Evolutionary conservation across 495 filamentous ascomycete species (phyloP), one percentile per base, ranked within the genome.

Genomic region (Penicillium robsamsonii): DNA sequence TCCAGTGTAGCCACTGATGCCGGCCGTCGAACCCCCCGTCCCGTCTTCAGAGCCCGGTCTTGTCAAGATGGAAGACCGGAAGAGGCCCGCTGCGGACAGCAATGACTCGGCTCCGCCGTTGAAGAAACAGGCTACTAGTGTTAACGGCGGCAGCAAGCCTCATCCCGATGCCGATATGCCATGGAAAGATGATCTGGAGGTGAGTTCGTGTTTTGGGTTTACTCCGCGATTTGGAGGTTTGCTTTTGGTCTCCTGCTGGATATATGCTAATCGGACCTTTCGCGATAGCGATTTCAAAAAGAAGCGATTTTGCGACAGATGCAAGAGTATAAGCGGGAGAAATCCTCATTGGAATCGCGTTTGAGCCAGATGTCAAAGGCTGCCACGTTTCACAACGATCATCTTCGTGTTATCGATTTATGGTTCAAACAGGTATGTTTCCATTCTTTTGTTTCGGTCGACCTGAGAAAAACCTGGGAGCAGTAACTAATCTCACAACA

Each of bases 1-100:
- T 68, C 64, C 71, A 65, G 69, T 69, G 61, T 73, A 76, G 69
- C 75, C 80, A 85, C 87, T 89, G 78, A 91, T 91, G 88, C 87
- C 87, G 84, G 80, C 87, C 82, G 81, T 85, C 73, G 87, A 88
- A 76, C 77, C 81, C 70, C 79, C 86, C 72, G 79, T 87, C 75
- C 75, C 79, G 79, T 82, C 88, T 80, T 81, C 83, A 77, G 77
- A 85, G 68, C 75, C 83, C 77, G 82, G 75, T 80, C 80, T 85
- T 73, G 79, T 86, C 82, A 96, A 91, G 82, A 96, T 96, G 92
- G 92, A 96, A 79, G 91, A 96, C 79, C 90, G 92, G 84, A 96
- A 96, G 81, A 84, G 91, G 83, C 86, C 90, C 63, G 87, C 90
- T 59, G 77, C 83, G 52, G 87, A 84, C 62, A 75, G 83, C 67